Percentiles rank a stretch among this genome's conserved stretches.
Conservation (phyloP, 2,329 filamentous ascomycete species). For the Albophoma yamanashiensis region DNA sequence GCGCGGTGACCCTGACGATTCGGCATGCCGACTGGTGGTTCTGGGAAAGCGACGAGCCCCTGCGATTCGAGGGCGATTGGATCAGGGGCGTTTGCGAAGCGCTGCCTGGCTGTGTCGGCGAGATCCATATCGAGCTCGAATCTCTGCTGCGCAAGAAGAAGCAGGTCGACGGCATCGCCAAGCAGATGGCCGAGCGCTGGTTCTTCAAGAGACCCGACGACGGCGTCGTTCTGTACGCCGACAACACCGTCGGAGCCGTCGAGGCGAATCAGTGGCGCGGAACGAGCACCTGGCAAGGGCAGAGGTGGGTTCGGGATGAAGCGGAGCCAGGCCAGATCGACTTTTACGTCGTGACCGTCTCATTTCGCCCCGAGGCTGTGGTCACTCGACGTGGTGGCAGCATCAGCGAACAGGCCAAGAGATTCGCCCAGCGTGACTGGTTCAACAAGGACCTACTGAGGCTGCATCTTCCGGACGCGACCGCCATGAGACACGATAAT, state of each 20-base stretch:
- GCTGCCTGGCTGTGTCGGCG: constrained; percentile 22
- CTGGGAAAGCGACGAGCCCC: constrained; percentile 26
- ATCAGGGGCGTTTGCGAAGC: constrained; percentile 11
- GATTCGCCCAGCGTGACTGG: neutral
- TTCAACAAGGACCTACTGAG: neutral
- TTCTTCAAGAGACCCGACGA: constrained; percentile 23
- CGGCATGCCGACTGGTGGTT: constrained; percentile 39
- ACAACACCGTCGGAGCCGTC: constrained; percentile 11
- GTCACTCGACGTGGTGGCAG: constrained; percentile 10
- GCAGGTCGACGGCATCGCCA: constrained; percentile 33
- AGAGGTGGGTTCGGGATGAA: constrained; percentile 32
- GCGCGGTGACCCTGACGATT: constrained; percentile 30
- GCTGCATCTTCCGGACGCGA: neutral
- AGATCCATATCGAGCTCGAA: constrained; percentile 35
- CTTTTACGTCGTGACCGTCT: constrained; percentile 31
- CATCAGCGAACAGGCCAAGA: constrained; percentile 4
- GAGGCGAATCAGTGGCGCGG: constrained; percentile 31
- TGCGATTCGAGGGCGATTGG: constrained; percentile 26
- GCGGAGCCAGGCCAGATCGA: constrained; percentile 23
- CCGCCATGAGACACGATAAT: neutral
- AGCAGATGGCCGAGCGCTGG: constrained; percentile 22
- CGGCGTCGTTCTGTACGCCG: constrained; percentile 17
- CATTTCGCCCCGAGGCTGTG: constrained; percentile 15
- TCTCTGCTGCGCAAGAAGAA: constrained; percentile 31
- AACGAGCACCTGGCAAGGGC: constrained; percentile 25